Base-by-base conservation (phyloP, 345 rosid genomes). In the Euclidium syriacum region DNA sequence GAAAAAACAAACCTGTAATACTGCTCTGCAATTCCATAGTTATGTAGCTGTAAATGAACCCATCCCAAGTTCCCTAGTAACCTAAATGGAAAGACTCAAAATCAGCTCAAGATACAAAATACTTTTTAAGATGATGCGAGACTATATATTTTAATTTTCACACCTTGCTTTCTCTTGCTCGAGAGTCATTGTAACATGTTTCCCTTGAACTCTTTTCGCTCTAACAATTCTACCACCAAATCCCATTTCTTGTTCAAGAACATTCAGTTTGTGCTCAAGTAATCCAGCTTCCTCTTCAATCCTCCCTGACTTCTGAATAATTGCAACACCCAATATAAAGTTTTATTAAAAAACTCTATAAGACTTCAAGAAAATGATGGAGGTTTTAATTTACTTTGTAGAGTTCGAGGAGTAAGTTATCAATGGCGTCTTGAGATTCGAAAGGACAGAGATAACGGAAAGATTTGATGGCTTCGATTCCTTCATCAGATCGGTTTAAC, bases 51-150 rank as follows among this genome's bases (percentile, higher is more conserved):
- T 69, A 91, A 64, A 56, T 82, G 83, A 66, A 91, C 96, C 98
- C 96, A 91, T 5, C 95, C 98, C 72, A 91, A 58, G 69, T 90
- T 90, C 34, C 97, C 97, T 4, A 85, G 56, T 50, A 90, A 70
- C 80, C 97, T 85, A 65, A 51, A 8, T 7, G 15, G 8, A 35
- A 6, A 14, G 10, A 32, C 10, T 6, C 30, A 22, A 29, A 3
- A 3, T 64, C 4, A 67, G 63, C 16, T 44, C 43, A 44, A 24
- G 15, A 30, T 8, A 36, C 17, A 16, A 22, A 29, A 14, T 0
- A 32, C 22, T 22, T 19, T 7, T 7, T 20, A 14, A 53, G 16
- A 52, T 19, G 34, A 20, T n/a, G 11, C 5, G 32, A 23, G 30
- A 25, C 8, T 42, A 49, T 15, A 36, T 22, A 0, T 20, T 32